Conservation (phyloP, 2,329 filamentous ascomycete species). For the Sclerotinia spermophila region DNA sequence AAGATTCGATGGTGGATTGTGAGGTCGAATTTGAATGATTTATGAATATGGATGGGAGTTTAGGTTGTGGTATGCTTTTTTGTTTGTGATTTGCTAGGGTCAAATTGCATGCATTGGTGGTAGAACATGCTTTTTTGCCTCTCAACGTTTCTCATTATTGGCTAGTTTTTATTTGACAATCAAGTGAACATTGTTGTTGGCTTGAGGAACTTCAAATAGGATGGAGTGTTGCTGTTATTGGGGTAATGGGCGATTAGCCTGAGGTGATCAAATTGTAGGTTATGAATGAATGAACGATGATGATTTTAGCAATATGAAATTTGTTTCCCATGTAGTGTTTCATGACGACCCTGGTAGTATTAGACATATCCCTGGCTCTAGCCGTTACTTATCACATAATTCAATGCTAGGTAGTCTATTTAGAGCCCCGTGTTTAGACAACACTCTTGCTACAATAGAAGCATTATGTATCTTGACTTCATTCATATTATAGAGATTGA, state of each 20-base stretch:
- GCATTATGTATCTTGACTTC: no score
- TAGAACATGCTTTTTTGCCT: background rate
- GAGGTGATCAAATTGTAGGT: background rate
- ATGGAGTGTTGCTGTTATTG: background rate
- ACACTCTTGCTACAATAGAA: background rate
- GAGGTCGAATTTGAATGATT: background rate
- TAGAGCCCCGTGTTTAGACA: no score
- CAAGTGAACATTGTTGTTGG: background rate
- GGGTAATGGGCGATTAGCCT: background rate
- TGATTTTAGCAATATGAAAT: background rate
- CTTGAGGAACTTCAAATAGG: background rate
- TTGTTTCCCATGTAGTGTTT: background rate
- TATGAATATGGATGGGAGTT: background rate
- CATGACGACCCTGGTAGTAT: background rate
- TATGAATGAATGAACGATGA: background rate
- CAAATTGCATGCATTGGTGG: background rate
- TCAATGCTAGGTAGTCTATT: no score
- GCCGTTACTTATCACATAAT: no score
- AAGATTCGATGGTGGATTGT: conserved; percentile 25
- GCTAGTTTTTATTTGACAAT: background rate
- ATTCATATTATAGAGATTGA: no score
- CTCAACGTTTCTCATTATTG: background rate
- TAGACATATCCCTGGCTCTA: no score
- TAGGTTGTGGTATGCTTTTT: background rate
- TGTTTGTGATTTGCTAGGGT: background rate